These are phyloP conservation scores for Mitragyna speciosa DNA, from an alignment of 257 asterid genomes.

Conservation along the genomic window DNA sequence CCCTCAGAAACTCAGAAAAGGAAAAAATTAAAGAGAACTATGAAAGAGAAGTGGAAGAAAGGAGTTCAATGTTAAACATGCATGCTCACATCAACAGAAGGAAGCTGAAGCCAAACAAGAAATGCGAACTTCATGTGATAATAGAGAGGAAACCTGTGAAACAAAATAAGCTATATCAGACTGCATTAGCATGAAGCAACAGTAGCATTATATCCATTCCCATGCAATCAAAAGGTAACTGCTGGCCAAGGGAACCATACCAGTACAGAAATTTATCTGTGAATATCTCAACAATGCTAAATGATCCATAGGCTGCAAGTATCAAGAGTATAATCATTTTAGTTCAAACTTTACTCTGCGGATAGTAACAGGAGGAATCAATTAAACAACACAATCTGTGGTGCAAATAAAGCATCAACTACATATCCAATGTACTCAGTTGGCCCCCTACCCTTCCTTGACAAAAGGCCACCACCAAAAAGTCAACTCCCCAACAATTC, in stretches of 20 bases:
- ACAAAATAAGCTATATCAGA: slow-evolving; percentile 21
- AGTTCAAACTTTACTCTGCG: not conserved
- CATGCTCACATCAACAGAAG: slow-evolving; percentile 68
- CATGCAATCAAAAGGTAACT: not conserved
- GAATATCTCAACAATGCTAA: slow-evolving; percentile 69
- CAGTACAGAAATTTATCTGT: slow-evolving; percentile 77
- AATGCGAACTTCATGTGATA: slow-evolving; percentile 91
- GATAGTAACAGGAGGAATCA: not conserved
- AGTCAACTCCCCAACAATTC: not conserved
- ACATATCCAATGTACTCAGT: not conserved
- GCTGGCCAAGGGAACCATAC: slow-evolving; percentile 31
- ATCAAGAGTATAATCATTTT: not conserved
- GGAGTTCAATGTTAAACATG: not conserved
- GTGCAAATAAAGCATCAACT: not conserved
- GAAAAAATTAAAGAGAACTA: not conserved
- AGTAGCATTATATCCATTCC: not conserved
- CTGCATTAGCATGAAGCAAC: not conserved
- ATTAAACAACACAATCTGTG: not conserved
- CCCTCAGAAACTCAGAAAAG: not conserved
- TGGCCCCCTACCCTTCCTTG: not conserved
- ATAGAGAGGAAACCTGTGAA: slow-evolving; percentile 78
- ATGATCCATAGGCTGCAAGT: slow-evolving; percentile 94
- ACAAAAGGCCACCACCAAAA: not conserved
- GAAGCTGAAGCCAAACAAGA: slow-evolving; percentile 98
- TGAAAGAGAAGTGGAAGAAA: not conserved